Evolutionary conservation across 441 rosid species (phyloP).

Genomic region (Populus tomentosa): DNA sequence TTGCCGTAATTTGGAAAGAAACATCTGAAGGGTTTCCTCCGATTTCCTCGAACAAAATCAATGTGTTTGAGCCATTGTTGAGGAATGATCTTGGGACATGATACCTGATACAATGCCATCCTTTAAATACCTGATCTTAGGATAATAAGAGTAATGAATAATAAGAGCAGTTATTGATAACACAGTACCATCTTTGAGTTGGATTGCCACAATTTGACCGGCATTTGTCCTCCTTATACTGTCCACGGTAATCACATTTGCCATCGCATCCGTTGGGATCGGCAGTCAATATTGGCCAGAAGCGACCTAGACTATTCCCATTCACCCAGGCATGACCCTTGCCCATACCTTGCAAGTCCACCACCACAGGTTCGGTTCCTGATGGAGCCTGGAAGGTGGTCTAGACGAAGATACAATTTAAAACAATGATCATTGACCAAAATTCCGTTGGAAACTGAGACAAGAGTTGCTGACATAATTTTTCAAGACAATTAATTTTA

Average conservation of each 20-base stretch:
- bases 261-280: constrained; percentile 43
- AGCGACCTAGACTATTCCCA: constrained; percentile 70
- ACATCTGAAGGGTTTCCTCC: constrained; percentile 74
- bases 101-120: constrained; percentile 37
- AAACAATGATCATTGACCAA: too few species aligned
- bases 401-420: constrained; percentile 19
- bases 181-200: constrained; percentile 70
- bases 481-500: neutral
- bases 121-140: too few species aligned
- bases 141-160: too few species aligned
- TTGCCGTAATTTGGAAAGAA: constrained; percentile 53
- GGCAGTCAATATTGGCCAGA: constrained; percentile 74
- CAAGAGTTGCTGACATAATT: too few species aligned
- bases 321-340: constrained; percentile 84
- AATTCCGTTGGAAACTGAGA: too few species aligned
- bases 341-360: constrained; percentile 78
- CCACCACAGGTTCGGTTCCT: constrained; percentile 60
- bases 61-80: constrained; percentile 42
- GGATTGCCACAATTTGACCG: constrained; percentile 69
- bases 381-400: constrained; percentile 67
- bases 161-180: too few species aligned
- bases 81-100: constrained; percentile 79
- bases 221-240: constrained; percentile 53
- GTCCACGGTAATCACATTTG: constrained; percentile 53
- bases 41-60: constrained; percentile 80